Evolutionary conservation across 495 filamentous ascomycete species (phyloP).

Genomic region (Tuber borchii): DNA sequence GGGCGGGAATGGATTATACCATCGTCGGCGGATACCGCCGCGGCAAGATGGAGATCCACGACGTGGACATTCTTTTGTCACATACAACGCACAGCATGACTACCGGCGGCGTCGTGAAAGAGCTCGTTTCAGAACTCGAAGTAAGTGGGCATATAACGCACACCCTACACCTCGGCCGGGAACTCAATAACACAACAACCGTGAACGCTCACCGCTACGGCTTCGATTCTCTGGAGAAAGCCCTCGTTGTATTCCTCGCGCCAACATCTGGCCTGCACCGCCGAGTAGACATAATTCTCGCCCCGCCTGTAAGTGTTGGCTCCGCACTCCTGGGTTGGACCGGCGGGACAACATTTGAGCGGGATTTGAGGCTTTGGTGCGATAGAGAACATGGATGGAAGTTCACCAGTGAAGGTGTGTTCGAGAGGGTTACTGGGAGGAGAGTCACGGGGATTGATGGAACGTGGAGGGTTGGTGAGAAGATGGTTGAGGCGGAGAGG

Average conservation of each 20-base stretch:
- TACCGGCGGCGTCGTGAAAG: slow-evolving; percentile 50
- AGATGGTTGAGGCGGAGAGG: slow-evolving; percentile 59
- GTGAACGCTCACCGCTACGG: slow-evolving; percentile 46
- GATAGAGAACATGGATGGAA: slow-evolving; percentile 68
- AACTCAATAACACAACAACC: slow-evolving; percentile 22
- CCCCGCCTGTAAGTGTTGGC: slow-evolving; percentile 78
- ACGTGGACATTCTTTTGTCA: slow-evolving; percentile 79
- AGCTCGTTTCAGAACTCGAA: slow-evolving; percentile 66
- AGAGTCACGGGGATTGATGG: slow-evolving; percentile 59
- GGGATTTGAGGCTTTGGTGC: slow-evolving; percentile 74
- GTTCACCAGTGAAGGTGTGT: slow-evolving; percentile 84
- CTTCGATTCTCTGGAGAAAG: slow-evolving; percentile 86
- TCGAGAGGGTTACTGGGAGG: slow-evolving; percentile 57
- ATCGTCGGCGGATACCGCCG: slow-evolving; percentile 81
- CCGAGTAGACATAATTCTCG: slow-evolving; percentile 88
- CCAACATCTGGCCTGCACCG: slow-evolving; percentile 64
- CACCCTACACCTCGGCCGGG: slow-evolving; percentile 56
- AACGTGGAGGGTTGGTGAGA: slow-evolving; percentile 39
- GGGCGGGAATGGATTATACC: slow-evolving; percentile 58
- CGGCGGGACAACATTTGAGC: slow-evolving; percentile 79
- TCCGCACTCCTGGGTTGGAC: slow-evolving; percentile 87
- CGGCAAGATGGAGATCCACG: slow-evolving; percentile 65
- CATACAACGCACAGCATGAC: slow-evolving; percentile 46
- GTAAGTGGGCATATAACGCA: slow-evolving; percentile 67
- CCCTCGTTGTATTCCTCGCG: slow-evolving; percentile 87